Evolutionary conservation across 139 green algal species (phyloP).

Genomic region (Desmodesmus armatus): DNA sequence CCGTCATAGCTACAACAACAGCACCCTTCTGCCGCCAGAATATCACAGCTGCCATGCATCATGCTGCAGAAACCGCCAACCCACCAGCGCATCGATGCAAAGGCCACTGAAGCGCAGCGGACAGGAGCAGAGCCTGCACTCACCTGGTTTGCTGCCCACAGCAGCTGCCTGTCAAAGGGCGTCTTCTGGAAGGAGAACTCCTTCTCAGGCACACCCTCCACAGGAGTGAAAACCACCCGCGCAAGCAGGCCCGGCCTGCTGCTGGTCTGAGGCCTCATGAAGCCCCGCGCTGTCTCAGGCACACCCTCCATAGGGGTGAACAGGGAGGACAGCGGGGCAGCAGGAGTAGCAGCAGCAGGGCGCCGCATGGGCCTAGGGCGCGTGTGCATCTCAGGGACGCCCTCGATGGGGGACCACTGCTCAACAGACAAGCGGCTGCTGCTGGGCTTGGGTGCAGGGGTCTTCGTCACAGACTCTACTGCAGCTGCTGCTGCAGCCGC

Average conservation of each 20-base stretch:
- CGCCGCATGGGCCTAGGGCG: background rate
- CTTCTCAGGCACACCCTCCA: constrained; percentile 41
- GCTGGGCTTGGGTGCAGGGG: background rate
- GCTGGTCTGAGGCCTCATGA: background rate
- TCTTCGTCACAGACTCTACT: background rate
- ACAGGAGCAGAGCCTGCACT: too few species aligned
- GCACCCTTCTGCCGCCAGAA: background rate
- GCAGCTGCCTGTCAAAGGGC: background rate
- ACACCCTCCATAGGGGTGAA: constrained; percentile 42
- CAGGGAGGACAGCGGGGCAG: background rate
- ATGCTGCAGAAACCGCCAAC: background rate
- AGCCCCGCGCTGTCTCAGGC: constrained; percentile 39
- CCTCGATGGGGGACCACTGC: constrained; percentile 34
- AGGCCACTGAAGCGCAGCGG: too few species aligned
- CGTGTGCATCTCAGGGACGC: constrained; percentile 35
- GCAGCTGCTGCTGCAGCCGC: background rate
- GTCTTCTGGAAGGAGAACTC: background rate
- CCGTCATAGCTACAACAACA: background rate
- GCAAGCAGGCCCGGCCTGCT: background rate
- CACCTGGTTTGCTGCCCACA: background rate
- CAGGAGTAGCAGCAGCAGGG: background rate
- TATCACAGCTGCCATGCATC: background rate
- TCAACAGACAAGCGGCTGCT: background rate
- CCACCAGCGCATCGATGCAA: too few species aligned
- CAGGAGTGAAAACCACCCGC: background rate